These are phyloP conservation scores for Sporisorium graminicola DNA, from an alignment of 1,284 basidiomycete genomes.

Conservation along the genomic window DNA sequence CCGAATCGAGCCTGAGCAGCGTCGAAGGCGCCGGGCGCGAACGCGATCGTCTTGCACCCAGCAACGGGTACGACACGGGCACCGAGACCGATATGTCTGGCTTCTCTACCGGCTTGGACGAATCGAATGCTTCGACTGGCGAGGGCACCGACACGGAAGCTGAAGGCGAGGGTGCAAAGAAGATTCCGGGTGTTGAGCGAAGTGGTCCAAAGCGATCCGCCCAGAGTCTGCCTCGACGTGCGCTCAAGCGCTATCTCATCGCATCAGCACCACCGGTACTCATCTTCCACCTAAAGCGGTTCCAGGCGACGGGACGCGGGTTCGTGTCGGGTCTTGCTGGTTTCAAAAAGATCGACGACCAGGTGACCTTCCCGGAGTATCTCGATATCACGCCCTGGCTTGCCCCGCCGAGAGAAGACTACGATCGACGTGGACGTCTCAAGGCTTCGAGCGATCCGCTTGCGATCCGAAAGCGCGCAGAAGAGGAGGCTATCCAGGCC, in stretches of 20 bases:
- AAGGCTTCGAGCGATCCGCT: conserved; percentile 69
- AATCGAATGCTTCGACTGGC: conserved; percentile 38
- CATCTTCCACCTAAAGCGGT: conserved; percentile 91
- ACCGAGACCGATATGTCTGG: conserved; percentile 51
- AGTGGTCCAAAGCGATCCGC: conserved; percentile 47
- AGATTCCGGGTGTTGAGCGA: conserved; percentile 1
- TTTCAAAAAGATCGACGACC: conserved; percentile 87
- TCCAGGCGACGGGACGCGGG: conserved; percentile 75
- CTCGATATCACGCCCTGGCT: conserved; percentile 88
- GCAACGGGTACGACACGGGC: conserved; percentile 46
- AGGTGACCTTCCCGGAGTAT: conserved; percentile 85
- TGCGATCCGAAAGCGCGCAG: conserved; percentile 55
- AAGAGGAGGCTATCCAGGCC: conserved; percentile 57
- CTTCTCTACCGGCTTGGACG: conserved; percentile 40
- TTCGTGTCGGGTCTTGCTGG: conserved; percentile 46
- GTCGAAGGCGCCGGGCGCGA: conserved; percentile 15
- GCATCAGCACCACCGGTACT: conserved; percentile 86
- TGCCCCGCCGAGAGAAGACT: conserved; percentile 82
- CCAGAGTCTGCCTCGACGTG: conserved; percentile 78
- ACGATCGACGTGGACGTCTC: conserved; percentile 70
- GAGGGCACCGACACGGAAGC: conserved; percentile 45
- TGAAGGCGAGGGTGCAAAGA: conserved; percentile 8
- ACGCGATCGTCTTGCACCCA: conserved; percentile 13
- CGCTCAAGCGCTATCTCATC: conserved; percentile 93
- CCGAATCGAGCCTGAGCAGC: conserved; percentile 43